These are phyloP conservation scores for Monosporascus ibericus DNA, from an alignment of 2,329 filamentous ascomycete species.

Conservation along the genomic window DNA sequence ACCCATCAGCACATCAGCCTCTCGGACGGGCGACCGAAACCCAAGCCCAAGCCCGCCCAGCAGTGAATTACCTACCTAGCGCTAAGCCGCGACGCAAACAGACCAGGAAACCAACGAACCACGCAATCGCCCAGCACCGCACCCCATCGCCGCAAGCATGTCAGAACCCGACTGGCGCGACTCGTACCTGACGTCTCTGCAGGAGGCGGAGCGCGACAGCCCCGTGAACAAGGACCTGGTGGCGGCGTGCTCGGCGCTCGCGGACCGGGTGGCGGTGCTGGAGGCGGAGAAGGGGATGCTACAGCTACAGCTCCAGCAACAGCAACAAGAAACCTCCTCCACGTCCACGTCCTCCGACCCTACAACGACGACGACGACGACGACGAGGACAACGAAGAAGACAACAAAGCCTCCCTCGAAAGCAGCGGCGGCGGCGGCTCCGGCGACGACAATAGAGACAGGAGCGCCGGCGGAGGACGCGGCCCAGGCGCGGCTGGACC, in stretches of 20 bases:
- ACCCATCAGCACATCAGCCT: too few species aligned
- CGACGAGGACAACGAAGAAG: constrained; percentile 16
- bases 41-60: too few species aligned
- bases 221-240: constrained; percentile 61
- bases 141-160: constrained; percentile 29
- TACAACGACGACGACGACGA: constrained; percentile 10
- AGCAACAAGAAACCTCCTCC: constrained; percentile 1
- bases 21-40: too few species aligned
- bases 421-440: constrained; percentile 21
- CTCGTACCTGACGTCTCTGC: constrained; percentile 72
- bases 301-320: constrained; percentile 6
- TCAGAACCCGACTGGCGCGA: constrained; percentile 62
- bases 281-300: constrained; percentile 50
- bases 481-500: constrained; percentile 57
- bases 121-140: too few species aligned
- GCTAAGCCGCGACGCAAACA: too few species aligned
- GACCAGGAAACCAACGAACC: too few species aligned
- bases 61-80: too few species aligned
- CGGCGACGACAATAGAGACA: too few species aligned
- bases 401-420: constrained; percentile 13
- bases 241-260: constrained; percentile 52
- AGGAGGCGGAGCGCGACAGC: constrained; percentile 63
- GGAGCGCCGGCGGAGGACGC: constrained; percentile 22
- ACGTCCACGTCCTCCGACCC: constrained; percentile 21
- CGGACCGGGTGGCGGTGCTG: constrained; percentile 57